phyloP scores from a whole-genome alignment of 179 eudicot genomes.

The Nepenthes alata region DNA sequence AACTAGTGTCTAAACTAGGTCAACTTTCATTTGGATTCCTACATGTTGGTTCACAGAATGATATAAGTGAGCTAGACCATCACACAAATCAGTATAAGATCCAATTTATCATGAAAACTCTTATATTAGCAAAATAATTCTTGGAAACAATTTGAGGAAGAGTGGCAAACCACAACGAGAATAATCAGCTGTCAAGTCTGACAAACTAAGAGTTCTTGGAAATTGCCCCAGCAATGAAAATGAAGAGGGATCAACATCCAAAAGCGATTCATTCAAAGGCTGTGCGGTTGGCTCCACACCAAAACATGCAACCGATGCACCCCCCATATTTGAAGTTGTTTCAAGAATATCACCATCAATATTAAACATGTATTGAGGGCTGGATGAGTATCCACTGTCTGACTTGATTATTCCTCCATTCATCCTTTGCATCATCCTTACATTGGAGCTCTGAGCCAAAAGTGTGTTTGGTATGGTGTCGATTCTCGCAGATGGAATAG shows the following conservation, averaged over 20 bases:
- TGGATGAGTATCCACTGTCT: slow-evolving; percentile 45
- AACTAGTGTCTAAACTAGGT: background rate
- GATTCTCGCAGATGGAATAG: slow-evolving; percentile 36
- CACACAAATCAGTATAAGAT: too few species aligned
- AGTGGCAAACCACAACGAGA: slow-evolving; percentile 27
- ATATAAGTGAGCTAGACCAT: background rate
- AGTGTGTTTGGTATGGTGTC: slow-evolving; percentile 39
- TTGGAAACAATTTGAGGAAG: background rate
- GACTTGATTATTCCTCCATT: slow-evolving; percentile 57
- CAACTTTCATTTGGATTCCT: background rate
- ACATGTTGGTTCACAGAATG: background rate
- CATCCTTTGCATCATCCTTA: slow-evolving; percentile 50
- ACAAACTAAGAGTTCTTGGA: slow-evolving; percentile 49
- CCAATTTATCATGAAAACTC: background rate
- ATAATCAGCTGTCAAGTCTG: slow-evolving; percentile 58
- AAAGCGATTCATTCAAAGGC: slow-evolving; percentile 30
- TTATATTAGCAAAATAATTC: background rate
- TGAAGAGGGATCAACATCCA: slow-evolving; percentile 29
- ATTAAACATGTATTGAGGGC: slow-evolving; percentile 33
- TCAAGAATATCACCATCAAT: slow-evolving; percentile 41
- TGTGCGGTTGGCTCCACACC: slow-evolving; percentile 44
- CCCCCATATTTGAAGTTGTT: slow-evolving; percentile 37
- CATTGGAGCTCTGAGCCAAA: slow-evolving; percentile 43
- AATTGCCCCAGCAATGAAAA: slow-evolving; percentile 47
- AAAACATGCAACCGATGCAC: slow-evolving; percentile 47